Percentiles rank a stretch among this genome's conserved stretches.
These are phyloP conservation scores for Gomphus sp. DNA, from an alignment of 1,284 basidiomycete genomes.

Conservation along the genomic window DNA sequence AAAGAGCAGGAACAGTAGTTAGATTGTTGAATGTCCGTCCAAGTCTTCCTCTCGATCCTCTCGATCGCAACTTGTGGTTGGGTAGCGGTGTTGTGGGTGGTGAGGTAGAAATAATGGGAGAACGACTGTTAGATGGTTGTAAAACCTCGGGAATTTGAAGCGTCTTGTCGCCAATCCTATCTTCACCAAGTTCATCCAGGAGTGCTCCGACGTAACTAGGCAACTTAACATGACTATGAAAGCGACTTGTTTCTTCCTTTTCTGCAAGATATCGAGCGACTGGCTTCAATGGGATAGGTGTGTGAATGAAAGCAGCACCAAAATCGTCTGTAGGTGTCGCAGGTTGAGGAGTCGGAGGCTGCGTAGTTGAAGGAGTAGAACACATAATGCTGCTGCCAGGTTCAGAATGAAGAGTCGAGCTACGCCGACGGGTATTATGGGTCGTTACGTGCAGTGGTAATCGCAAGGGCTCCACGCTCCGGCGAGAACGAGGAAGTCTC, in stretches of 20 bases:
- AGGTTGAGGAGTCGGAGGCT: neutral
- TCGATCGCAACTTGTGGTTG: neutral
- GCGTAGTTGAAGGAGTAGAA: neutral
- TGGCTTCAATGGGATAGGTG: neutral
- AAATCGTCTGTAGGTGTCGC: neutral
- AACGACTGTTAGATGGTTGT: neutral
- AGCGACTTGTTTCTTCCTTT: neutral
- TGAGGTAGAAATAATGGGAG: neutral
- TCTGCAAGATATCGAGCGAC: neutral
- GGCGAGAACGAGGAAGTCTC: constrained; percentile 5
- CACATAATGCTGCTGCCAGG: neutral
- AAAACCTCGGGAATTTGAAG: neutral
- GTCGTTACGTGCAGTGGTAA: constrained; percentile 1
- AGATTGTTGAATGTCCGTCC: neutral
- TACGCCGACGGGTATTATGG: neutral
- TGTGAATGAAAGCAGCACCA: constrained; percentile 7
- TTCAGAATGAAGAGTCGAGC: neutral
- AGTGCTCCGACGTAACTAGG: constrained; percentile 9
- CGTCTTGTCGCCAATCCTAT: neutral
- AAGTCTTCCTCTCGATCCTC: neutral
- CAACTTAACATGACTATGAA: neutral
- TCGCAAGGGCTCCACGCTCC: constrained; percentile 8
- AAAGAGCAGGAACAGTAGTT: neutral
- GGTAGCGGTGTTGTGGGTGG: neutral
- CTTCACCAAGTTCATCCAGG: constrained; percentile 1